Evolutionary conservation across 345 rosid genomes (phyloP).

Genomic region (Cardamine occulta): DNA sequence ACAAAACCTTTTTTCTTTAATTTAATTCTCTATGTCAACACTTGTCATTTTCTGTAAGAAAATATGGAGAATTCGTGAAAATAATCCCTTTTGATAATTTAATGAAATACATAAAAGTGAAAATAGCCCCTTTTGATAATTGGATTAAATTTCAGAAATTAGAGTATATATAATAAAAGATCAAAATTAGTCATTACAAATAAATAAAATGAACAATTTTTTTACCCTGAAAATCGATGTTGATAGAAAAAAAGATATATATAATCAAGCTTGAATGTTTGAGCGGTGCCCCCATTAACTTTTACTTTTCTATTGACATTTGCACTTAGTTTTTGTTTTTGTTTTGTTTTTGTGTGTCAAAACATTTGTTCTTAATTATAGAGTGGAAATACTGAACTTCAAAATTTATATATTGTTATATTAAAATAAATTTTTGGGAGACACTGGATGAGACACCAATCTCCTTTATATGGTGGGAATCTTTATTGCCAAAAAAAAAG

Average conservation of each 20-base stretch:
- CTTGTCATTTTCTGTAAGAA: background rate
- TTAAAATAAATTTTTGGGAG: conserved; percentile 9
- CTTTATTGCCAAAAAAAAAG: conserved; percentile 1
- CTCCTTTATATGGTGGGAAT: conserved; percentile 35
- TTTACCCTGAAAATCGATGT: too few relatives aligned
- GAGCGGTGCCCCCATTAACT: background rate
- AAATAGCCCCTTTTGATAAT: too few relatives aligned
- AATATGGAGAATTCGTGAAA: background rate
- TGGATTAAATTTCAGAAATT: too few relatives aligned
- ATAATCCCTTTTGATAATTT: background rate
- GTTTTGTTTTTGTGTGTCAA: too few relatives aligned
- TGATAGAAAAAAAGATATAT: too few relatives aligned
- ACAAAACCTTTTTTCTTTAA: background rate
- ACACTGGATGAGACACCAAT: conserved; percentile 27
- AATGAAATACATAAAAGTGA: background rate
- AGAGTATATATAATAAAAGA: too few relatives aligned
- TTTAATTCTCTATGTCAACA: background rate
- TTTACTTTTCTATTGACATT: background rate
- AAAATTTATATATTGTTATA: background rate
- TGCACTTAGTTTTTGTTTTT: too few relatives aligned
- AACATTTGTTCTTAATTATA: background rate
- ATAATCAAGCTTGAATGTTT: too few relatives aligned
- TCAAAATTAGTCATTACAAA: too few relatives aligned
- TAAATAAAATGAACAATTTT: too few relatives aligned
- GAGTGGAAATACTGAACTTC: background rate